Base-by-base conservation (phyloP, 2,329 filamentous ascomycete genomes). In the Neurospora sp. region DNA sequence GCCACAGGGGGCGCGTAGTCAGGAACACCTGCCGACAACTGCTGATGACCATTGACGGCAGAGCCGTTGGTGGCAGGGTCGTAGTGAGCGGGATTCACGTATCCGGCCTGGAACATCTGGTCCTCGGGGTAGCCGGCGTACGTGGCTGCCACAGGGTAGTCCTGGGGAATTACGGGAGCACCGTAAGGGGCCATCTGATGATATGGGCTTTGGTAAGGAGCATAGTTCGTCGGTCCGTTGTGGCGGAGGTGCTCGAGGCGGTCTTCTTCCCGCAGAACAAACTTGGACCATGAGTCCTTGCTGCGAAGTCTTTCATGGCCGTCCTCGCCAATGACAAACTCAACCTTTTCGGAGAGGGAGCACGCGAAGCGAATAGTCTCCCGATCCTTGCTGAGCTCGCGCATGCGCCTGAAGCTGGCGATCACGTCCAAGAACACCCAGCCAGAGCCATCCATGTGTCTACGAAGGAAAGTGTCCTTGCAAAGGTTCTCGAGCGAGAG, bases 401-500 rank as follows among this genome's bases (percentile, higher is more conserved):
- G 90, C 78, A 97, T 90, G 71, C 96, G 90, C 80, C 92, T 93
- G 84, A 99, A 99, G n/a, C 85, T 86, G 28, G 91, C 87, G 74
- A 99, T 90, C 70, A 97, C 87, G 40, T 86, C 85, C 68, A 99
- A 82, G 67, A 88, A 89, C 15, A 97, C 94, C 77, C 94, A 98
- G 19, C 96, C 96, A 79, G 98, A 92, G 0, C 91, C 92, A 78
- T 99, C 95, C 96, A 99, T 98, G 75, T 94, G 90, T 76, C 88
- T 89, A 70, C 96, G 90, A 71, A 99, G 85, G 80, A 89, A 98
- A 77, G 92, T 85, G 77, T 99, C 96, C 81, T 97, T 97, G 85
- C 92, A 92, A 67, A 98, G 85, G 78, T 99, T 99, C 77, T 97
- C 92, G 37, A 97, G 87, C 0, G 95, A 98, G 81, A 99, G 97